Evolutionary conservation across 192 early-diverging fungal genomes (phyloP), one percentile per base, ranked within the genome.

Genomic region (Coemansia sp.): DNA sequence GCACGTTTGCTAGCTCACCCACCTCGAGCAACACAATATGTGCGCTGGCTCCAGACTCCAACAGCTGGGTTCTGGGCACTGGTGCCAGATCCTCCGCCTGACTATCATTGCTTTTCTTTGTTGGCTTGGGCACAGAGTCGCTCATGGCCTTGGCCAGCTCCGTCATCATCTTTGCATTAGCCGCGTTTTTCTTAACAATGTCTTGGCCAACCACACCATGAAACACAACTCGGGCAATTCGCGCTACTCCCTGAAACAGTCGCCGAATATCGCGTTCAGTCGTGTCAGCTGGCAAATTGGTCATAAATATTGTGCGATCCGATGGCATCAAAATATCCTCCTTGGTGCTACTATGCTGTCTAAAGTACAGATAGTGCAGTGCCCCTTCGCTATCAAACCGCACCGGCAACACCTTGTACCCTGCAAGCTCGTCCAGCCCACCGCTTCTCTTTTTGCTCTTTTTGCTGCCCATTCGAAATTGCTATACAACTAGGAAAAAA

Each of bases 1-100:
- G 42, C 2, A 80, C 85, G 13, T 72, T 78, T 30, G 69, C 79
- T 19, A 92, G 55, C 48, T 83, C 87, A 9, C 86, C 85, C 15
- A 72, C 73, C 31, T 88, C 84, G 41, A 79, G 50, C 70, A 97
- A 85, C 31, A 89, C 82, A 7, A 90, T 72, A 51, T 86, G 86
- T 6, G 87, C 88, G 28, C 75, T 81, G 26, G 81, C 72, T 26
- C 84, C 87, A 0, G 83, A 73, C 6, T 55, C 48, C 35, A 80
- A 66, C 35, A 85, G 37, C 31, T 68, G 70, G 63, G 81, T 40
- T 43, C 75, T 59, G 26, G 54, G 50, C 12, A 68, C 39, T 35
- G 66, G 46, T 41, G 68, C 59, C 37, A 56, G 20, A 41, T 53
- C 30, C 31, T 57, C 56, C 62, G 50, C 40, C 40, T 44, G 33